Base-by-base conservation (phyloP, 495 filamentous ascomycete species). In the Penicillium turbatum region DNA sequence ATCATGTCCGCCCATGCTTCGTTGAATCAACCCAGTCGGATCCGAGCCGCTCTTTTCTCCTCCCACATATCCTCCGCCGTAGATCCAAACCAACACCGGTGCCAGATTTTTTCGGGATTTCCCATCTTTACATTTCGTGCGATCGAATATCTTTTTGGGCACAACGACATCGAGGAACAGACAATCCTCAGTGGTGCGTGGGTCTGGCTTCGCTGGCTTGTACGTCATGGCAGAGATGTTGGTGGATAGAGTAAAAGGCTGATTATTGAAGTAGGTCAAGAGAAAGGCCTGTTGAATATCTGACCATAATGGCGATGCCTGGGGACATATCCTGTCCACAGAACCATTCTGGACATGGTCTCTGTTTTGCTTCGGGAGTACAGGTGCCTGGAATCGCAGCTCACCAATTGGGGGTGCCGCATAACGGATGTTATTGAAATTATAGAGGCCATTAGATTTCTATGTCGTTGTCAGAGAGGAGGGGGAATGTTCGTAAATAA, bases 351-450 rank as follows among this genome's bases (percentile, higher is more conserved):
- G 70, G 17, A 83, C 60, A 0, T 60, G 51, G 11, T 65, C 51
- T 26, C 70, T 65, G 45, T 71, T 68, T 17, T 48, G 15, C 9
- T 59, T 51, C 0, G 81, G 80, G 16, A 69, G 63, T 6, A 65
- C 39, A 0, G 81, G 80, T 6, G 76, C 71, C 16, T 65, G 63
- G 55, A 82, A 84, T 12, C 82, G 70, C 5, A 80, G 61, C 37
- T 78, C 61, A 12, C 77, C 79, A 8, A 77, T 24, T 10, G 82
- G 82, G 9, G 81, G 78, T 15, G 76, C 76, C 6, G 78, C 81
- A 63, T 80, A 86, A 24, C 80, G 76, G 56, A 86, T 83, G 48
- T 84, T 83, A 32, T 66, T 72, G 67, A 84, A 85, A 51, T 79
- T 82, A 54, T 82, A 84, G 56, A 73, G 37, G 15, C 63, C 61